Conservation (phyloP, 371 early-diverging fungal species). For the Dinochytrium kinnereticum region DNA sequence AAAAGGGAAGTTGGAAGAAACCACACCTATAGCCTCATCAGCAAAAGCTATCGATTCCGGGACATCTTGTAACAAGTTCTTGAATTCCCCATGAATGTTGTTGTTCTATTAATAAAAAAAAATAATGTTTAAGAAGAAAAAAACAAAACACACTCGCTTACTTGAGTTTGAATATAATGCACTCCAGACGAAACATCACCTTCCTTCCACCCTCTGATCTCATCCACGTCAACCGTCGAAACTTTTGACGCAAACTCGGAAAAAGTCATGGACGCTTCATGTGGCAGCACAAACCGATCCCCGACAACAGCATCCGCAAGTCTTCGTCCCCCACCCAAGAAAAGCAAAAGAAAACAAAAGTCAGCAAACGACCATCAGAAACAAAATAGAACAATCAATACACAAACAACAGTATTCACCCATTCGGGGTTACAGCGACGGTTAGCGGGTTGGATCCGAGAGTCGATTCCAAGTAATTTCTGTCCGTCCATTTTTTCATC, state of each 20-base stretch:
- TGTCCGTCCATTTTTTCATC: conserved; percentile 59
- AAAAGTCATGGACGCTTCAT: conserved; percentile 67
- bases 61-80: conserved; percentile 62
- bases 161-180: conserved; percentile 71
- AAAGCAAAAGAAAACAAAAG: no score
- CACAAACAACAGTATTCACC: conserved; percentile 18
- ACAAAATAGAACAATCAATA: not conserved
- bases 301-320: conserved; percentile 72
- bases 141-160: no score
- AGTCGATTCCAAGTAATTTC: conserved; percentile 58
- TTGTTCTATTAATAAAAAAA: no score
- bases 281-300: conserved; percentile 70
- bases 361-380: no score
- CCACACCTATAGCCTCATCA: conserved; percentile 63
- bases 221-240: conserved; percentile 21
- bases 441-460: conserved; percentile 61
- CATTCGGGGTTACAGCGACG: conserved; percentile 62
- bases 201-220: not conserved
- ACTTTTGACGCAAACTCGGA: conserved; percentile 50
- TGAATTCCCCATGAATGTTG: conserved; percentile 64
- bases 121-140: no score
- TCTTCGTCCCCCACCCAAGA: no score
- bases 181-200: conserved; percentile 19
- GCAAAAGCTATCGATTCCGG: conserved; percentile 67
- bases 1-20: not conserved